Conservation (phyloP, 352 stramenopile genomes). For the Phytophthora constricta region DNA sequence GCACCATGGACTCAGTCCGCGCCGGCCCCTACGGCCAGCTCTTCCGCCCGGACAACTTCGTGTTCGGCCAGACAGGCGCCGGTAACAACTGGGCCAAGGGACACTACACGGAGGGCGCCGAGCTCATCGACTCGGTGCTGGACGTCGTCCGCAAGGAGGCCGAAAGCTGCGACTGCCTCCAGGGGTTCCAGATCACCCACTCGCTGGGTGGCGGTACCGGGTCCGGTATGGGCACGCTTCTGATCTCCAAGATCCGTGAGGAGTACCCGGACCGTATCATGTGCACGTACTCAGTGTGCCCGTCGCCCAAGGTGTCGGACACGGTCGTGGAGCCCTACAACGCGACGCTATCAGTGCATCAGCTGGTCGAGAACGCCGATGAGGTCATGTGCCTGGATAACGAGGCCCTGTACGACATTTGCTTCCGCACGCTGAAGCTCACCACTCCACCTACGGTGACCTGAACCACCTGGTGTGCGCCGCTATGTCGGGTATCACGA, state of each 20-base stretch:
- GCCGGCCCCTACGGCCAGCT: conserved; percentile 96
- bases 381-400: conserved; percentile 99
- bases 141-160: conserved; percentile 99
- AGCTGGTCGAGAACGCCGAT: conserved; percentile 99
- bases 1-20: conserved; percentile 99
- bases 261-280: conserved; percentile 99
- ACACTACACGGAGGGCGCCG: conserved; percentile 99
- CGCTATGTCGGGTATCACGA: conserved; percentile 99
- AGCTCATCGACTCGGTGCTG: conserved; percentile 98
- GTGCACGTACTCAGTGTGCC: conserved; percentile 99
- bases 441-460: conserved; percentile 98
- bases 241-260: conserved; percentile 99
- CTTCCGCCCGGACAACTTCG: conserved; percentile 99
- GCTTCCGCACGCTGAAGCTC: conserved; percentile 99
- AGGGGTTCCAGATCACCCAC: conserved; percentile 99
- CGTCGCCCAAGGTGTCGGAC: conserved; percentile 98
- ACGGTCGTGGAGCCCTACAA: conserved; percentile 99
- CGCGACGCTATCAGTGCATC: conserved; percentile 98
- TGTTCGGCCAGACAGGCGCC: conserved; percentile 98
- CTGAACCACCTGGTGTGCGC: conserved; percentile 99
- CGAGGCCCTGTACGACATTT: conserved; percentile 99
- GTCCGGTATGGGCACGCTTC: conserved; percentile 98
- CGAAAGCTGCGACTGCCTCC: conserved; percentile 98
- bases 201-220: conserved; percentile 99
- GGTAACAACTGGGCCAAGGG: conserved; percentile 99